Evolutionary conservation across 805 yeast genomes (phyloP), one percentile per base, ranked within the genome.

Genomic region (Kregervanrija pseudodelftensis): DNA sequence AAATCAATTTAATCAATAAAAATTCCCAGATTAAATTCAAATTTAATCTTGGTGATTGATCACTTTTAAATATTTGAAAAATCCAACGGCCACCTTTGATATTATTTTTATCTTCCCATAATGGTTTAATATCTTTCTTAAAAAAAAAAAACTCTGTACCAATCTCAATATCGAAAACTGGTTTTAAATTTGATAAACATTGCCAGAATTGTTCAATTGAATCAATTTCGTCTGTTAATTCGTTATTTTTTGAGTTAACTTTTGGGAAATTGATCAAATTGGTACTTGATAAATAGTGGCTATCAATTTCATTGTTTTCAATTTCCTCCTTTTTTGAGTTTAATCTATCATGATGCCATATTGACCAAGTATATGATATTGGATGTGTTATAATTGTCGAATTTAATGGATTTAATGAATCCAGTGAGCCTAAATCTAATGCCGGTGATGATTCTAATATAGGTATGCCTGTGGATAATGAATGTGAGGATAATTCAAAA

Each of bases 91-190:
- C 85, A 33, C 85, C 85, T 42, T 68, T 65, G 48, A 72, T 61
- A 56, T 80, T 80, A 41, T 70, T 65, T 8, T 81, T 80, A 55
- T 80, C 85, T 56, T 80, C 85, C 85, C 86, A 80, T 40, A 77
- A 74, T 10, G 86, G 86, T 50, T 74, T 73, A 33, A 79, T 69
- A 2, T 82, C 82, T 31, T 71, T 64, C 51, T 78, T 77, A 63
- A 80, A 80, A 9, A 80, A 59, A 47, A 77, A 74, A 44, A 74
- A 66, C 56, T 79, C 83, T 22, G 78, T 67, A 15, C 78, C 79
- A 39, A 61, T 58, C 14, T 66, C 61, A 46, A 74, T 59, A 35
- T 67, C 68, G 41, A 58, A 58, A 1, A 73, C 59, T 35, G 59
- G 61, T 50, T 69, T 70, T 46, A 77, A 53, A 28, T 61, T 59